Percentiles rank a stretch among this genome's conserved stretches.
Evolutionary conservation across 345 rosid genomes (phyloP).

Genomic region (Salix dunnii): DNA sequence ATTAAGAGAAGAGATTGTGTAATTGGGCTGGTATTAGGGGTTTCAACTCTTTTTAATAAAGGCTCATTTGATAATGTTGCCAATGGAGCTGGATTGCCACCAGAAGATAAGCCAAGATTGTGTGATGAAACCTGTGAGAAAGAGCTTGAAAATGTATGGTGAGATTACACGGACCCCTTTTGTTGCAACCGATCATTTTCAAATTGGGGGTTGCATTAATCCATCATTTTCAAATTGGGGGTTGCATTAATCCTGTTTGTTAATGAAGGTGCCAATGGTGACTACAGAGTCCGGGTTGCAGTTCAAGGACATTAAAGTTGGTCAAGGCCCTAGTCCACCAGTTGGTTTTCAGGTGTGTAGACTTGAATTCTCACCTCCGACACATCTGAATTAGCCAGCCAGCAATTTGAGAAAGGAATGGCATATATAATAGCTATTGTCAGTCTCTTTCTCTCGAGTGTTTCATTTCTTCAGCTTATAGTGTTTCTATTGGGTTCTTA

Average conservation of each 20-base stretch:
- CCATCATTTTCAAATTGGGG: not conserved
- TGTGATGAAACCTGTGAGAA: conserved; percentile 78
- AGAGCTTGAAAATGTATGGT: conserved; percentile 99
- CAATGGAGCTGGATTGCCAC: conserved; percentile 80
- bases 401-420: too few species aligned
- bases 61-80: conserved; percentile 28
- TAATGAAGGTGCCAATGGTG: conserved; percentile 73
- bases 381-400: too few species aligned
- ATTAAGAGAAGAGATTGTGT: conserved; percentile 50
- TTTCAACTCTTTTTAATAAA: conserved; percentile 34
- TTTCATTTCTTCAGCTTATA: not conserved
- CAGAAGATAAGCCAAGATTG: conserved; percentile 67
- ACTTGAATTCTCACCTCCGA: not conserved
- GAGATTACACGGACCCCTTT: conserved; percentile 52
- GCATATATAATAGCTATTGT: too few species aligned
- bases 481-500: not conserved
- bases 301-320: conserved; percentile 87
- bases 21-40: conserved; percentile 52
- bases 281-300: conserved; percentile 88
- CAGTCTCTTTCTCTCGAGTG: too few species aligned
- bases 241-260: not conserved
- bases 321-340: conserved; percentile 79
- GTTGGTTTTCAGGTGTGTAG: conserved; percentile 77
- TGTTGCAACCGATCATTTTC: not conserved
- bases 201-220: not conserved